Evolutionary conservation across 2,329 filamentous ascomycete species (phyloP).

Genomic region (Magnaporthiopsis rhizophila): DNA sequence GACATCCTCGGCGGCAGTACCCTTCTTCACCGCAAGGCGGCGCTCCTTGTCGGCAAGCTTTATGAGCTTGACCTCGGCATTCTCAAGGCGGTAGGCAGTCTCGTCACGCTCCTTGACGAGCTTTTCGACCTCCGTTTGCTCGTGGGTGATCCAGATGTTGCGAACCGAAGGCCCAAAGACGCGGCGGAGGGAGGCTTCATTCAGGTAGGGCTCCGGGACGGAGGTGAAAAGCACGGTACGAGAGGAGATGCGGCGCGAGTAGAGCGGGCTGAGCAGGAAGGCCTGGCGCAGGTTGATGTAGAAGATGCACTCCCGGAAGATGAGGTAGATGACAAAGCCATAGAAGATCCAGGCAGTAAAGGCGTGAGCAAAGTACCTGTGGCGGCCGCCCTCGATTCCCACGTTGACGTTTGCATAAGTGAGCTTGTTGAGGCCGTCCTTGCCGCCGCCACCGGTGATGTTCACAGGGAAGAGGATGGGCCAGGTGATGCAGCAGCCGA

Average conservation of each 20-base stretch:
- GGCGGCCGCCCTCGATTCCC: constrained; percentile 39
- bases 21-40: constrained; percentile 58
- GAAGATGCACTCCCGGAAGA: constrained; percentile 85
- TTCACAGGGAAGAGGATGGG: constrained; percentile 83
- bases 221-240: constrained; percentile 86
- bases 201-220: constrained; percentile 70
- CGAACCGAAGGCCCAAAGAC: constrained; percentile 79
- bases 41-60: constrained; percentile 67
- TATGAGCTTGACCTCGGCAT: constrained; percentile 78
- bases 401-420: constrained; percentile 67
- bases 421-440: constrained; percentile 65
- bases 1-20: constrained; percentile 28
- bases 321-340: constrained; percentile 79
- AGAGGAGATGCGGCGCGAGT: constrained; percentile 79
- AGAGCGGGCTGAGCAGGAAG: constrained; percentile 76
- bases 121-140: constrained; percentile 69
- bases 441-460: constrained; percentile 63
- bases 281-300: constrained; percentile 93
- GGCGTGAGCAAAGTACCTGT: constrained; percentile 75
- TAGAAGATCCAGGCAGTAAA: constrained; percentile 76
- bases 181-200: constrained; percentile 66
- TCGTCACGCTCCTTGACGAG: constrained; percentile 75
- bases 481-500: constrained; percentile 78
- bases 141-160: constrained; percentile 75
- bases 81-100: constrained; percentile 73